Base-by-base conservation (phyloP, 177 flowering plant genomes). In the Tripterygium wilfordii region DNA sequence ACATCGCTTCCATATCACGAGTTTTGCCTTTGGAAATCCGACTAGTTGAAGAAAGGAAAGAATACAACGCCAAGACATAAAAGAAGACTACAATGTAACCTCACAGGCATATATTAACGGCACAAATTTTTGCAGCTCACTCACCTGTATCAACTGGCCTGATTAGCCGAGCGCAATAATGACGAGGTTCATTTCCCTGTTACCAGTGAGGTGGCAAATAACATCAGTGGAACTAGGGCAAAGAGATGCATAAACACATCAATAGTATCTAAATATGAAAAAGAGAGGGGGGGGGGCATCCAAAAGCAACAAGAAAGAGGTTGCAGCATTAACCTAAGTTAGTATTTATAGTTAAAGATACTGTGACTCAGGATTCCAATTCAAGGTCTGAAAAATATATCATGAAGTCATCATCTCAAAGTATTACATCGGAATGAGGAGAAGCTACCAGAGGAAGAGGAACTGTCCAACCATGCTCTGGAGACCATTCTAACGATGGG, bases 401-500 rank as follows among this genome's bases (percentile, higher is more conserved):
- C 31, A 23, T 2, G 36, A 39, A 15, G 21, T 24, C n/a, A n/a
- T n/a, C n/a, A n/a, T n/a, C n/a, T n/a, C n/a, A n/a, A n/a, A n/a
- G n/a, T n/a, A n/a, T n/a, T n/a, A n/a, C n/a, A n/a, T n/a, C n/a
- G n/a, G n/a, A 16, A 17, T 36, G 39, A 37, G 27, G 5, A 10
- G 48, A 12, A 30, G 18, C 18, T 36, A 81, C 80, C 67, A 6
- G 21, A 45, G 74, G 49, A 26, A 27, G 29, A 33, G 82, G 82
- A 32, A 79, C 71, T 12, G 53, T 73, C 97, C 91, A 85, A 42
- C 97, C 85, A 62, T 51, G 20, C 51, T 62, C 71, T 2, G 60
- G 69, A 62, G 85, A 76, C 97, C 97, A 88, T 28, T 76, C 68
- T 48, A 88, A 71, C 45, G 87, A 74, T 53, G 91, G 97, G 19